phyloP scores from a whole-genome alignment of 208 protist genomes.

The Leptomonas seymouri region DNA sequence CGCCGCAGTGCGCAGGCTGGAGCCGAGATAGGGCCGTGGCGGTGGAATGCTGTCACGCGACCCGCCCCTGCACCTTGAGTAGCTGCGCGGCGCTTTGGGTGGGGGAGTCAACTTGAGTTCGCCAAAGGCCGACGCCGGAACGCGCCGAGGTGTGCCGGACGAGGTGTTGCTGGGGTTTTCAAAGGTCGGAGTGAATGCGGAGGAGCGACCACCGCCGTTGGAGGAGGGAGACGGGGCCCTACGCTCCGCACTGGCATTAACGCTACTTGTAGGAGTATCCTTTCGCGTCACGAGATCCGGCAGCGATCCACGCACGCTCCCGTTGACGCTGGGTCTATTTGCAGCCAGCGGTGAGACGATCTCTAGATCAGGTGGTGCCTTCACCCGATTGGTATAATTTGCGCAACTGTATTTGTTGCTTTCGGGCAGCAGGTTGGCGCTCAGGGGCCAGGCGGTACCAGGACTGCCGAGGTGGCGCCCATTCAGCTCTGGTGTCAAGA shows the following conservation, averaged over 20 bases:
- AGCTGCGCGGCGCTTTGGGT: constrained; percentile 11
- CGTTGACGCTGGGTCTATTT: background rate
- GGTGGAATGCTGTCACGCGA: constrained; percentile 7
- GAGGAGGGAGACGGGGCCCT: constrained; percentile 10
- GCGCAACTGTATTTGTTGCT: background rate
- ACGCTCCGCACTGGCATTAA: constrained; percentile 10
- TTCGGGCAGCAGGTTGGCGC: constrained; percentile 13
- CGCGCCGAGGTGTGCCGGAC: background rate
- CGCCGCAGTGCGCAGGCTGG: background rate
- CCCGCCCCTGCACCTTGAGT: constrained; percentile 10
- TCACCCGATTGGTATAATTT: background rate
- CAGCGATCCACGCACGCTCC: constrained; percentile 9
- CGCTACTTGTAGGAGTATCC: background rate
- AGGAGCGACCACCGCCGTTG: constrained; percentile 2
- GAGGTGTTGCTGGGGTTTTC: background rate
- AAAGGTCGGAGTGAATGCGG: constrained; percentile 11
- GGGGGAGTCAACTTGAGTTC: background rate
- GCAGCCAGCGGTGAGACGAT: background rate
- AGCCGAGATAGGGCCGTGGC: constrained; percentile 5
- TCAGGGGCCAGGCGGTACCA: constrained; percentile 1
- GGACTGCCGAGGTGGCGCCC: background rate
- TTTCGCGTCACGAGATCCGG: constrained; percentile 2
- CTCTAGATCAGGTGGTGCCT: constrained; percentile 9
- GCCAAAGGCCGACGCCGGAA: background rate
- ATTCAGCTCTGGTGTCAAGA: constrained; percentile 12